phyloP scores from a whole-genome alignment of 192 early-diverging fungal genomes.

The Linnemannia exigua region DNA sequence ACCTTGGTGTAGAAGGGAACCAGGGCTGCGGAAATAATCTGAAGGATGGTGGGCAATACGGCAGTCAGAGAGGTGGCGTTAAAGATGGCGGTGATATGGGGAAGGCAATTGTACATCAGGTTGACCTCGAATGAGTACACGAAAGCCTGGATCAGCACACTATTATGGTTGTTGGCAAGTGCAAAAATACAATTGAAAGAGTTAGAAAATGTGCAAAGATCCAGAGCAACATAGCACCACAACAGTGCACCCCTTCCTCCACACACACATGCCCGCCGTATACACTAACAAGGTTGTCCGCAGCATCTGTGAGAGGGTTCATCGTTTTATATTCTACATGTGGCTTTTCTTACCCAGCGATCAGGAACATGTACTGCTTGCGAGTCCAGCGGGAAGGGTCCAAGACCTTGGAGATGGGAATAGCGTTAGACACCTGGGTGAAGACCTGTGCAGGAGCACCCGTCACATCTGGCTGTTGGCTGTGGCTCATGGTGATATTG shows the following conservation, averaged over 20 bases:
- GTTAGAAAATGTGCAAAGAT: not conserved
- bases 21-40: slow-evolving; percentile 49
- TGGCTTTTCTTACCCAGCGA: slow-evolving; percentile 38
- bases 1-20: slow-evolving; percentile 53
- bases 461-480: not conserved
- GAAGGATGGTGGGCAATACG: slow-evolving; percentile 45
- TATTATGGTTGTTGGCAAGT: no score
- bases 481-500: not conserved
- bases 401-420: slow-evolving; percentile 17
- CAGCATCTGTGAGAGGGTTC: no score
- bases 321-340: no score
- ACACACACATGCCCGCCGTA: not conserved
- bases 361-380: slow-evolving; percentile 33
- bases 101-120: slow-evolving; percentile 38
- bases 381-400: slow-evolving; percentile 27
- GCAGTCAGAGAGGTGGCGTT: slow-evolving; percentile 11
- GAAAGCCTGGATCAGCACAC: slow-evolving; percentile 37
- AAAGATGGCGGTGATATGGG: slow-evolving; percentile 14
- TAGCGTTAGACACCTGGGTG: not conserved
- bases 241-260: no score
- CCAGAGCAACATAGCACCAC: not conserved
- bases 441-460: not conserved
- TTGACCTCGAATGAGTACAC: slow-evolving; percentile 50
- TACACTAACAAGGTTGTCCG: not conserved
- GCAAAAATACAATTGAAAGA: no score